Evolutionary conservation across 225 moss, liverwort and hornwort species (phyloP), one percentile per base, ranked within the genome.

Genomic region (Anthoceros angustus): DNA sequence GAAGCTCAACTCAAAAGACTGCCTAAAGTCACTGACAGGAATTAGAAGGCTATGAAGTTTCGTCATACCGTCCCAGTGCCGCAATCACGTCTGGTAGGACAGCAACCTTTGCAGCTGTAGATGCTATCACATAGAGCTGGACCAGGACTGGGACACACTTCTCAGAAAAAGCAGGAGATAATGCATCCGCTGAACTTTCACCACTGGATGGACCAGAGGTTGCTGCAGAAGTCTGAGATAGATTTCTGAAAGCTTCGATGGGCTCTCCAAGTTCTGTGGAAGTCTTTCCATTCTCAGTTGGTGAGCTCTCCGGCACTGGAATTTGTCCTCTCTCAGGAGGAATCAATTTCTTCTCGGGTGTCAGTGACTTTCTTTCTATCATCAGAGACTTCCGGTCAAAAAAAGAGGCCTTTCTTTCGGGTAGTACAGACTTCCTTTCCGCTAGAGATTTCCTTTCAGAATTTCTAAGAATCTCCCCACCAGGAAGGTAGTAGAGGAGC

Each of bases 401-500:
- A 15, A 20, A 18, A 7, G 55, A 55, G 23, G n/a, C n/a, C 23
- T 15, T 55, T 6, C 7, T 18, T 0, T 55, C 55, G 2, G n/a
- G n/a, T 8, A 55, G n/a, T 8, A 55, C 55, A 18, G 14, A 55
- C 55, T 55, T 15, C n/a, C 55, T 55, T 18, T 55, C n/a, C 5
- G 55, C 5, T 7, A 55, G n/a, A 55, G 55, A 55, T 55, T 18
- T 55, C 55, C 14, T 18, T 55, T 55, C 16, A 2, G 12, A 1
- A 23, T 55, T 55, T 23, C 55, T 55, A 64, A 77, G 74, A 48
- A 65, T 64, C 42, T 80, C 81, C 50, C 84, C 89, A 65, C 89
- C 89, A 60, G 98, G 98, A 39, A 98, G 83, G 70, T 98, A 98
- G 9, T 92, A 98, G 40, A 98, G 72, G 64, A 86, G 74, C 74